phyloP scores from a whole-genome alignment of 257 asterid genomes.

The Jaltomata sinuosa region DNA sequence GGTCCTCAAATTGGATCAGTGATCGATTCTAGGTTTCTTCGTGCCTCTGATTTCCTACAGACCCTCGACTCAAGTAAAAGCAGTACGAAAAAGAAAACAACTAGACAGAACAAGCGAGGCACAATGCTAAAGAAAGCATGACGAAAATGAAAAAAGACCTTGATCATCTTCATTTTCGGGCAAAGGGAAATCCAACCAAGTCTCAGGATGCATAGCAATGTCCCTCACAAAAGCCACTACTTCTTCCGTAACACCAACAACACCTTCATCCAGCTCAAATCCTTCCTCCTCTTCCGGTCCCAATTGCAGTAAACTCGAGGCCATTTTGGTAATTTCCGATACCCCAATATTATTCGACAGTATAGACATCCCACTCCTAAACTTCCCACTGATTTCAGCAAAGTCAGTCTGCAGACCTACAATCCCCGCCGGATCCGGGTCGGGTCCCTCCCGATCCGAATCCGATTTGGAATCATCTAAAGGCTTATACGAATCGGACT shows the following conservation, averaged over 20 bases:
- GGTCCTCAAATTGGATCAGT: too few species aligned
- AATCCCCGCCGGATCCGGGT: slow-evolving; percentile 4
- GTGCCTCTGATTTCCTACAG: too few species aligned
- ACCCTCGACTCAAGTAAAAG: too few species aligned
- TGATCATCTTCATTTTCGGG: slow-evolving; percentile 45
- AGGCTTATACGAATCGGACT: not conserved
- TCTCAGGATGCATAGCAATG: slow-evolving; percentile 76
- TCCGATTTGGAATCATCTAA: not conserved
- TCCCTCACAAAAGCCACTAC: slow-evolving; percentile 70
- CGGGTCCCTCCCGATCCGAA: slow-evolving; percentile 5
- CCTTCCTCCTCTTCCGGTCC: slow-evolving; percentile 55
- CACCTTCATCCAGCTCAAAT: slow-evolving; percentile 20
- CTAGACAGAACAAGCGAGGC: too few species aligned
- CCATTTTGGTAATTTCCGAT: slow-evolving; percentile 78
- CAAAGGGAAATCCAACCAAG: slow-evolving; percentile 89
- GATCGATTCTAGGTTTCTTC: too few species aligned
- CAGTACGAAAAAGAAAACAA: too few species aligned
- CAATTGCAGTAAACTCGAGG: slow-evolving; percentile 70
- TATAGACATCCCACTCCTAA: slow-evolving; percentile 70
- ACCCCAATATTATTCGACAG: slow-evolving; percentile 70
- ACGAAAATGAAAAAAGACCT: not conserved
- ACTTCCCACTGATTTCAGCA: slow-evolving; percentile 86
- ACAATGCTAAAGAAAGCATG: too few species aligned
- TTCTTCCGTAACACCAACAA: slow-evolving; percentile 74
- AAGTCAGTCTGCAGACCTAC: slow-evolving; percentile 69